These are phyloP conservation scores for Phlebopus sp. DNA, from an alignment of 1,284 basidiomycete species.

Conservation along the genomic window DNA sequence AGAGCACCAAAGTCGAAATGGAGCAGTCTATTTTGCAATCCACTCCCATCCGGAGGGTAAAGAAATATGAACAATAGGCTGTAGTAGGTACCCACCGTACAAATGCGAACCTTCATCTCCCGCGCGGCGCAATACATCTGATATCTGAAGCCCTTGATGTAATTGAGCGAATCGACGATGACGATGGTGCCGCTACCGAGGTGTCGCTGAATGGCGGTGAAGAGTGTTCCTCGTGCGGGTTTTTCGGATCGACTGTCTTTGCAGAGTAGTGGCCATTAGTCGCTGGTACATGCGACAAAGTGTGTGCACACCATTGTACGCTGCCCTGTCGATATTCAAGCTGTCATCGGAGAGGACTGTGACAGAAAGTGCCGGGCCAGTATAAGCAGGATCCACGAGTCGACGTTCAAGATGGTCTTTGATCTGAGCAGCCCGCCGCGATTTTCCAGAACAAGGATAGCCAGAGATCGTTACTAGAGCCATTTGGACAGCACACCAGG, in stretches of 20 bases:
- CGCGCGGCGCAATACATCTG: constrained; percentile 96
- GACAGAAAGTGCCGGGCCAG: constrained; percentile 56
- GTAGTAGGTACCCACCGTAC: constrained; percentile 69
- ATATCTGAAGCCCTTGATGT: constrained; percentile 97
- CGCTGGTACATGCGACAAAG: neutral
- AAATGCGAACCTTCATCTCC: constrained; percentile 82
- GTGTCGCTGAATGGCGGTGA: constrained; percentile 79
- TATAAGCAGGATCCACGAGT: constrained; percentile 48
- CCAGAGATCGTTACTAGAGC: constrained; percentile 94
- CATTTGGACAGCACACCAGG: constrained; percentile 47
- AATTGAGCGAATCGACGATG: constrained; percentile 90
- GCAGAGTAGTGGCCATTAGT: neutral
- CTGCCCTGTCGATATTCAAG: constrained; percentile 62
- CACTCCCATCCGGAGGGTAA: too few species aligned
- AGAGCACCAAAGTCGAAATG: neutral
- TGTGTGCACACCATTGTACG: constrained; percentile 68
- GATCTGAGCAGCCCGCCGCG: constrained; percentile 69
- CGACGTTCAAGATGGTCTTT: constrained; percentile 56
- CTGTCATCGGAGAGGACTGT: constrained; percentile 77
- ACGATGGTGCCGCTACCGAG: constrained; percentile 75
- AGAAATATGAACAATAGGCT: neutral
- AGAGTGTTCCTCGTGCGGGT: constrained; percentile 83
- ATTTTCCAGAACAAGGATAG: constrained; percentile 87
- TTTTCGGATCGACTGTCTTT: constrained; percentile 85
- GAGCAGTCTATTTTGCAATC: too few species aligned